Evolutionary conservation across 805 yeast genomes (phyloP).

Genomic region (baker's yeast (Saccharomyces cerevisiae)): DNA sequence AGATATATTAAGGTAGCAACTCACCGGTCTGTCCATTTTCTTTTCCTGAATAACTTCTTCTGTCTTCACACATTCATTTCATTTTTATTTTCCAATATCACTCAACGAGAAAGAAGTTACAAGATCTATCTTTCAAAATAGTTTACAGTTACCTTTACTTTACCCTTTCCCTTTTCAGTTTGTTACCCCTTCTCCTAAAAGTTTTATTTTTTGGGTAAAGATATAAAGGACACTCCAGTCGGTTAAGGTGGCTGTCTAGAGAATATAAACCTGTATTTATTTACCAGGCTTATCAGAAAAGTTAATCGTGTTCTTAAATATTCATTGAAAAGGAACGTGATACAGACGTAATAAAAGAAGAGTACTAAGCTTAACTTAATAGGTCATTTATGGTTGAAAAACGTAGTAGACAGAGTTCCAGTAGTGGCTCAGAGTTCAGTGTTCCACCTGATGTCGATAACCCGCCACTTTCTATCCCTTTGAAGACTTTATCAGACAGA

Average conservation of each 20-base stretch:
- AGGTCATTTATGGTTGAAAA: background rate
- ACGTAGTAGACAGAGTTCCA: background rate
- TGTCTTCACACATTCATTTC: background rate
- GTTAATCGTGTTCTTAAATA: background rate
- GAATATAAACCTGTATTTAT: background rate
- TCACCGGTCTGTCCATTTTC: background rate
- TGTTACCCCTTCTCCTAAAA: background rate
- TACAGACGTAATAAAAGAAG: background rate
- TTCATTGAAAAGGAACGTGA: background rate
- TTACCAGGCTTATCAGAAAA: background rate
- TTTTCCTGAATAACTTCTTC: background rate
- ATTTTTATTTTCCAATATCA: background rate
- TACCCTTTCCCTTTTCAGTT: background rate
- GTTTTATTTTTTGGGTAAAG: background rate
- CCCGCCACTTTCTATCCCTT: conserved; percentile 38
- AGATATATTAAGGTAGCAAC: background rate
- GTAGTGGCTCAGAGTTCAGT: background rate
- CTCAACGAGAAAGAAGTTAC: background rate
- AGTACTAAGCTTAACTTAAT: background rate
- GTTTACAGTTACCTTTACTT: background rate
- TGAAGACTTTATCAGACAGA: conserved; percentile 34
- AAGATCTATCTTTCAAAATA: background rate
- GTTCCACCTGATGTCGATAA: conserved; percentile 33
- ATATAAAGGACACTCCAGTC: background rate
- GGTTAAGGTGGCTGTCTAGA: background rate